A percentile compares a stretch with the other conserved stretches of the same genome.
phyloP scores from a whole-genome alignment of 1,284 basidiomycete genomes.

The Apiotrichum siamense region DNA sequence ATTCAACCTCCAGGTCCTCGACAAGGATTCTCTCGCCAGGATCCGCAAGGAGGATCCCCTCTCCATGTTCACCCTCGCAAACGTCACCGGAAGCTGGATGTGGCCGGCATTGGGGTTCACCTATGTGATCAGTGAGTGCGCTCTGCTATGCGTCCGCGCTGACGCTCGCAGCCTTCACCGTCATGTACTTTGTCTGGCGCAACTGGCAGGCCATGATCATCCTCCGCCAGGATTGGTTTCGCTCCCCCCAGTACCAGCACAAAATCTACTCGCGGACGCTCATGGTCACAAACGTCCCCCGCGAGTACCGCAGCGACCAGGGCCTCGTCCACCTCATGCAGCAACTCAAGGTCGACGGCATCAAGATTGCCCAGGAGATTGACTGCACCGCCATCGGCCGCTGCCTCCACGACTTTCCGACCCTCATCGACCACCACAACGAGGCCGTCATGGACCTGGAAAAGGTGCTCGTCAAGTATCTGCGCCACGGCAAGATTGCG shows the following conservation, averaged over 20 bases:
- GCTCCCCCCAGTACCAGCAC: conserved; percentile 42
- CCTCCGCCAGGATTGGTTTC: conserved; percentile 46
- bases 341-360: conserved; percentile 54
- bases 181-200: conserved; percentile 53
- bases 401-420: conserved; percentile 45
- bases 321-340: conserved; percentile 67
- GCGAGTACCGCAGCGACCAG: conserved; percentile 68
- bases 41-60: conserved; percentile 51
- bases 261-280: conserved; percentile 47
- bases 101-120: conserved; percentile 69
- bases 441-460: conserved; percentile 78
- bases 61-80: conserved; percentile 70
- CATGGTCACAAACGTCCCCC: conserved; percentile 62
- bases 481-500: conserved; percentile 67
- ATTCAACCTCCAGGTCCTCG: conserved; percentile 63
- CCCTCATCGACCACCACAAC: conserved; percentile 65
- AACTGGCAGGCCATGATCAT: conserved; percentile 66
- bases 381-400: conserved; percentile 39
- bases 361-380: conserved; percentile 46
- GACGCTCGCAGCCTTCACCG: conserved; percentile 28
- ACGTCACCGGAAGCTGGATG: conserved; percentile 61
- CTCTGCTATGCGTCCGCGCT: conserved; percentile 34
- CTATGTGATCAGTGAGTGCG: conserved; percentile 61
- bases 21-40: no score
- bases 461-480: conserved; percentile 70